Evolutionary conservation across 2,329 filamentous ascomycete genomes (phyloP).

Genomic region (Microcyclospora pomicola): DNA sequence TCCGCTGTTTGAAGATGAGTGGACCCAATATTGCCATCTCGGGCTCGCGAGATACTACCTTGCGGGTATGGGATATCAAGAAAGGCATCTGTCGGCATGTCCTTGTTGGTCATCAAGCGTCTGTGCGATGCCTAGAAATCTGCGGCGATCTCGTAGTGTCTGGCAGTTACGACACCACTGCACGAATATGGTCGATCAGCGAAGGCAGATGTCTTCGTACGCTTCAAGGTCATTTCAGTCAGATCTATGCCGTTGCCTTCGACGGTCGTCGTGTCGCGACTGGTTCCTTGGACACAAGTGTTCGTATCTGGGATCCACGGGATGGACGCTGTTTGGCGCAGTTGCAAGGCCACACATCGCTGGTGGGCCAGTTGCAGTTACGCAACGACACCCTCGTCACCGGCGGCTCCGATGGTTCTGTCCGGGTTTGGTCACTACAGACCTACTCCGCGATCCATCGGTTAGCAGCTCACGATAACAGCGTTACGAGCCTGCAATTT

Average conservation of each 20-base stretch:
- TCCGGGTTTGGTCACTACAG: conserved; percentile 88
- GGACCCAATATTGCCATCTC: conserved; percentile 90
- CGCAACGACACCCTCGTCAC: conserved; percentile 89
- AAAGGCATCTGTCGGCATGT: conserved; percentile 83
- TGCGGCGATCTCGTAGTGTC: conserved; percentile 96
- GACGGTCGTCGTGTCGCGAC: conserved; percentile 89
- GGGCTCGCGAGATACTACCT: conserved; percentile 83
- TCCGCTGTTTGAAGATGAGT: conserved; percentile 95
- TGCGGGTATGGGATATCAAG: conserved; percentile 87
- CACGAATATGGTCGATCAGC: conserved; percentile 94
- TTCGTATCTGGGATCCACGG: conserved; percentile 72
- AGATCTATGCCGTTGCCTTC: conserved; percentile 97
- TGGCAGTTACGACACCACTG: conserved; percentile 93
- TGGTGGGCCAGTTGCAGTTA: conserved; percentile 94
- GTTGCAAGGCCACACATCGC: conserved; percentile 87
- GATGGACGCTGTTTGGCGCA: conserved; percentile 64
- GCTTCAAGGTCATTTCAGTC: conserved; percentile 87
- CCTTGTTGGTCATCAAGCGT: conserved; percentile 86
- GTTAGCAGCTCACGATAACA: conserved; percentile 93
- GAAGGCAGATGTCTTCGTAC: conserved; percentile 86
- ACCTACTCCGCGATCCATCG: conserved; percentile 87
- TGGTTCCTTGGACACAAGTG: conserved; percentile 89
- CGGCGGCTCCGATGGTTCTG: conserved; percentile 88
- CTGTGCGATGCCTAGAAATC: conserved; percentile 87
- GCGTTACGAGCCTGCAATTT: conserved; percentile 93